Evolutionary conservation across 2,329 filamentous ascomycete genomes (phyloP), one percentile per base, ranked within the genome.

Genomic region (Beauveria sp.): DNA sequence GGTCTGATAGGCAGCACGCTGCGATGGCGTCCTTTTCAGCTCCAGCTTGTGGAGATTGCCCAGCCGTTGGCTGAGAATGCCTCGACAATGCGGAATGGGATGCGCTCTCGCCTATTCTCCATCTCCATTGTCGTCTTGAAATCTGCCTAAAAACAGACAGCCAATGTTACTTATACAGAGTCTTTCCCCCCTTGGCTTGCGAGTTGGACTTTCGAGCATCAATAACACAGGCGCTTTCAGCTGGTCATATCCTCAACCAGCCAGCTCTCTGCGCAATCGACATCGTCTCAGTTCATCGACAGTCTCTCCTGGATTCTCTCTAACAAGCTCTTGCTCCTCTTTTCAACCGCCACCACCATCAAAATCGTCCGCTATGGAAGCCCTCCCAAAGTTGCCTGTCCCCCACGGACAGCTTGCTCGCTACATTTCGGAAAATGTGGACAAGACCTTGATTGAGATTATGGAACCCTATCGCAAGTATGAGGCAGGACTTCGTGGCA

Each of bases 391-490:
- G 66, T 68, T 84, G 56, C 81, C 81, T 18, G 79, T 72, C 63
- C 71, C 77, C 62, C 78, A 78, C 53, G 64, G 69, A 64, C 76
- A 77, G 67, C 70, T 84, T 68, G 74, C 73, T 45, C 75, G 70
- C 61, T 82, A 89, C 71, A 78, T 90, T 62, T 75, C 78, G 14
- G 74, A 79, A 61, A 77, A 87, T 64, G 75, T 80, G 6, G 73
- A 81, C 28, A 80, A 74, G 59, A 74, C 83, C 1, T 76, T 91
- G 65, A 64, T 70, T 6, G 78, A 87, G 40, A 76, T 91, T 58
- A 72, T 91, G 61, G 75, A 81, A 56, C 88, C 88, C 0, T 91
- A 85, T 73, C 84, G 87, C 69, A 73, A 81, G 59, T 90, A 86
- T 66, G 89, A 92, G 71, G 79, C 83, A 52, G 79, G 82, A 63